phyloP scores from a whole-genome alignment of 1,284 basidiomycete species.

The Cerioporus squamosus region DNA sequence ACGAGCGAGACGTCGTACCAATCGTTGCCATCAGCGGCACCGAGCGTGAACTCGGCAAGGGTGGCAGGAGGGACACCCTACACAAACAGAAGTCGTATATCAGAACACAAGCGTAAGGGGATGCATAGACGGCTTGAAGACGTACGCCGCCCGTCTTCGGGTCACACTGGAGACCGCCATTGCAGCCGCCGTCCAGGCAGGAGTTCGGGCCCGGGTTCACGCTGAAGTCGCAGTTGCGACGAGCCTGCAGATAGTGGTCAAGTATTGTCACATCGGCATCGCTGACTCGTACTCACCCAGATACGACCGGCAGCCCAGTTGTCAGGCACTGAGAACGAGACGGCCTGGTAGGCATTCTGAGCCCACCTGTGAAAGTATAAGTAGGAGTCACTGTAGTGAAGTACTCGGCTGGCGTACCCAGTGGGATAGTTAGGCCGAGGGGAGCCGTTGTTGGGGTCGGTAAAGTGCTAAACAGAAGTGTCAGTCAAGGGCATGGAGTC shows the following conservation, averaged over 20 bases:
- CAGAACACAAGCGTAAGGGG: neutral
- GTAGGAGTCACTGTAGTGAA: neutral
- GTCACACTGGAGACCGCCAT: conserved; percentile 51
- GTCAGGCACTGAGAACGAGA: conserved; percentile 40
- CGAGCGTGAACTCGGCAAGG: conserved; percentile 48
- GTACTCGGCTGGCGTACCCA: conserved; percentile 26
- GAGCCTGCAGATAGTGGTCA: conserved; percentile 34
- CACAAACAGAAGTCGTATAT: neutral
- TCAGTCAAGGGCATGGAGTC: neutral
- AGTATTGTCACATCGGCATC: neutral
- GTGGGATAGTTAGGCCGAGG: conserved; percentile 33
- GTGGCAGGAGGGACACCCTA: conserved; percentile 48
- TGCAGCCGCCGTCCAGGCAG: conserved; percentile 50
- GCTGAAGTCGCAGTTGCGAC: conserved; percentile 48
- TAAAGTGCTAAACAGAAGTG: conserved; percentile 32
- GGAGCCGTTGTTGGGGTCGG: conserved; percentile 35
- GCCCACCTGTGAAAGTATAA: conserved; percentile 33
- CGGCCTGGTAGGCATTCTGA: conserved; percentile 32
- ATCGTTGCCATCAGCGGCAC: conserved; percentile 34
- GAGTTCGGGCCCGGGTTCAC: conserved; percentile 43
- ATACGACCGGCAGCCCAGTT: conserved; percentile 45
- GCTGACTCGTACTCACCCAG: conserved; percentile 32
- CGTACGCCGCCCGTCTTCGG: conserved; percentile 41
- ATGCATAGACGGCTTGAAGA: conserved; percentile 12
- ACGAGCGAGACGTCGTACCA: conserved; percentile 49